A percentile compares a stretch with the other conserved stretches of the same genome.
phyloP scores from a whole-genome alignment of 2,329 filamentous ascomycete genomes.

The Fusarium odoratissimum region DNA sequence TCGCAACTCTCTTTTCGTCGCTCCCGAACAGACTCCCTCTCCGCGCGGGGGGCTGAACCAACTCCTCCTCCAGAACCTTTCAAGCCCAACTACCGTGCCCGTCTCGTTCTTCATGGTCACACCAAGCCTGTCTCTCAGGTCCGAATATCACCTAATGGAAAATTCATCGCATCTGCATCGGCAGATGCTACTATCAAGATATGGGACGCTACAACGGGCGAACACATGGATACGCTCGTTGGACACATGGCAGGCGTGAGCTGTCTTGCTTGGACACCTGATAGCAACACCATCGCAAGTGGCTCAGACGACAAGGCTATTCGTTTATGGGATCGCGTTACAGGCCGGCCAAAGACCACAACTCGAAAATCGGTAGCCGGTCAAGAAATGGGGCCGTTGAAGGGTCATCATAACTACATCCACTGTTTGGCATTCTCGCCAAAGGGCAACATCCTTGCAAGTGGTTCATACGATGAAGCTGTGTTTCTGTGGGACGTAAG shows the following conservation, averaged over 20 bases:
- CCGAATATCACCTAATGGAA: conserved; percentile 90
- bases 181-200: conserved; percentile 92
- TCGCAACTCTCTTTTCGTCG: conserved; percentile 48
- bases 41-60: conserved; percentile 43
- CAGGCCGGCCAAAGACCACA: conserved; percentile 65
- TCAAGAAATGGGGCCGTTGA: conserved; percentile 67
- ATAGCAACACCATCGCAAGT: conserved; percentile 86
- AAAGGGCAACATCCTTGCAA: conserved; percentile 96
- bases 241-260: conserved; percentile 94
- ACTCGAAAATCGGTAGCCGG: conserved; percentile 52
- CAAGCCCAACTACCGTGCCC: conserved; percentile 74
- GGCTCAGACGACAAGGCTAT: conserved; percentile 98
- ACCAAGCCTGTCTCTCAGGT: conserved; percentile 83
- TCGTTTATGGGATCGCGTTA: conserved; percentile 85
- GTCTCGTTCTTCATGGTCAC: conserved; percentile 81
- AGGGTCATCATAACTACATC: conserved; percentile 96
- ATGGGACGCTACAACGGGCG: conserved; percentile 84
- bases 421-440: conserved; percentile 96
- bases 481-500: conserved; percentile 97
- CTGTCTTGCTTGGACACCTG: conserved; percentile 93
- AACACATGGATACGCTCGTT: conserved; percentile 87
- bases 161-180: conserved; percentile 89
- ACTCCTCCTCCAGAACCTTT: conserved; percentile 62
- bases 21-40: conserved; percentile 47
- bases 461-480: conserved; percentile 95